Evolutionary conservation across 805 yeast species (phyloP).

Genomic region (Suhomyces sp.): DNA sequence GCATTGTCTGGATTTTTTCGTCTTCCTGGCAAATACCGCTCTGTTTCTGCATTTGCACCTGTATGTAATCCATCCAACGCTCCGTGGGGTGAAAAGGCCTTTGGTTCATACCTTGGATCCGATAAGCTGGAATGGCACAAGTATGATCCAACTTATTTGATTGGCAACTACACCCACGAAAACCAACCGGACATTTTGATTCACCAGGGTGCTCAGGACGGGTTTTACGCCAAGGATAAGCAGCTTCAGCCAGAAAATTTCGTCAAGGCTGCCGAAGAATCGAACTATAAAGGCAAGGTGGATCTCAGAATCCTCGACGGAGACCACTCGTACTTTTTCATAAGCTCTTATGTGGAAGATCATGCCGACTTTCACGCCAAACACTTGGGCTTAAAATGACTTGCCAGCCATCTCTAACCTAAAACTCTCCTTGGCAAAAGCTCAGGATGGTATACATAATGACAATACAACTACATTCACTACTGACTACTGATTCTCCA

Average conservation of each 20-base stretch:
- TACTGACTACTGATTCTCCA: not conserved
- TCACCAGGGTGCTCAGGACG: constrained; percentile 79
- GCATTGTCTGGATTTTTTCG: constrained; percentile 67
- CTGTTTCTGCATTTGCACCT: constrained; percentile 90
- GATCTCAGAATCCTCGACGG: constrained; percentile 67
- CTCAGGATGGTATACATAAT: not conserved
- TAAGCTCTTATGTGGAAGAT: constrained; percentile 72
- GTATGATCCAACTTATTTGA: constrained; percentile 82
- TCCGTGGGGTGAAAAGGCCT: constrained; percentile 89
- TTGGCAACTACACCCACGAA: constrained; percentile 48
- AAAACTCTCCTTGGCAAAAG: not conserved
- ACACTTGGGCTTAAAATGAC: constrained; percentile 38
- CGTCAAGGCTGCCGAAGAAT: constrained; percentile 54
- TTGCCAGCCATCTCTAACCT: not conserved
- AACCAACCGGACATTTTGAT: constrained; percentile 61
- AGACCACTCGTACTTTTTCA: constrained; percentile 88
- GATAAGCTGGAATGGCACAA: constrained; percentile 60
- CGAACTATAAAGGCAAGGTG: constrained; percentile 59
- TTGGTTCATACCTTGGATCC: constrained; percentile 70
- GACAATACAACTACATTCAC: not conserved
- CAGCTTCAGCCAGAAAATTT: constrained; percentile 79
- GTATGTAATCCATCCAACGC: constrained; percentile 73
- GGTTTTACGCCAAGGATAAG: constrained; percentile 55
- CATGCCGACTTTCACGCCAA: constrained; percentile 89
- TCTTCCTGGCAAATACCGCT: constrained; percentile 68